phyloP scores from a whole-genome alignment of 1,284 basidiomycete genomes.

The Leccinum griseonigrum region DNA sequence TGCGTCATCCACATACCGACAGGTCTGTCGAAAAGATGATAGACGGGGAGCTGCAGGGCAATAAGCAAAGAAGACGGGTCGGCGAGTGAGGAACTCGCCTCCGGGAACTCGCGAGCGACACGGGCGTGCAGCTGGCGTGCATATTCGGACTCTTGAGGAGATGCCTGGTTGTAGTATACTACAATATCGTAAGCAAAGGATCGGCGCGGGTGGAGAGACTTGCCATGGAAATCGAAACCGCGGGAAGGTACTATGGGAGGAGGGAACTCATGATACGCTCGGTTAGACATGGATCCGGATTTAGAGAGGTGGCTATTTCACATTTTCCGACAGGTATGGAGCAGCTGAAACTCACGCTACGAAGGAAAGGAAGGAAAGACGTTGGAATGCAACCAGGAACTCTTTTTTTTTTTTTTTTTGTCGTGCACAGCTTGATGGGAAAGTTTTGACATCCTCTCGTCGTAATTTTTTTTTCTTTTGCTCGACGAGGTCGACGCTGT shows the following conservation, averaged over 20 bases:
- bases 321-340: too few species aligned
- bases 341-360: too few species aligned
- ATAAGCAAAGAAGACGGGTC: neutral
- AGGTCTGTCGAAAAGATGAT: conserved; percentile 61
- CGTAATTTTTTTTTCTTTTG: neutral
- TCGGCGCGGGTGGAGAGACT: conserved; percentile 20
- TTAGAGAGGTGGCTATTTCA: too few species aligned
- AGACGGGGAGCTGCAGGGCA: conserved; percentile 54
- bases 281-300: too few species aligned
- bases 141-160: conserved; percentile 45
- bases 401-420: too few species aligned
- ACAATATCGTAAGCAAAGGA: neutral
- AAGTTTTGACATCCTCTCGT: neutral
- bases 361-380: too few species aligned
- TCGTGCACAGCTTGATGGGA: neutral
- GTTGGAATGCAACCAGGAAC: too few species aligned
- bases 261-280: conserved; percentile 52
- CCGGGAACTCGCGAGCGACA: conserved; percentile 69
- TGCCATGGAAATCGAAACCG: conserved; percentile 69
- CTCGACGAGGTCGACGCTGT: neutral
- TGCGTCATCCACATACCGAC: conserved; percentile 43
- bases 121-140: conserved; percentile 63
- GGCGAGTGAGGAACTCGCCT: conserved; percentile 38
- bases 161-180: conserved; percentile 64
- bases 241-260: conserved; percentile 48